Evolutionary conservation across 495 filamentous ascomycete species (phyloP), one percentile per base, ranked within the genome.

Genomic region (Peziza echinospora): DNA sequence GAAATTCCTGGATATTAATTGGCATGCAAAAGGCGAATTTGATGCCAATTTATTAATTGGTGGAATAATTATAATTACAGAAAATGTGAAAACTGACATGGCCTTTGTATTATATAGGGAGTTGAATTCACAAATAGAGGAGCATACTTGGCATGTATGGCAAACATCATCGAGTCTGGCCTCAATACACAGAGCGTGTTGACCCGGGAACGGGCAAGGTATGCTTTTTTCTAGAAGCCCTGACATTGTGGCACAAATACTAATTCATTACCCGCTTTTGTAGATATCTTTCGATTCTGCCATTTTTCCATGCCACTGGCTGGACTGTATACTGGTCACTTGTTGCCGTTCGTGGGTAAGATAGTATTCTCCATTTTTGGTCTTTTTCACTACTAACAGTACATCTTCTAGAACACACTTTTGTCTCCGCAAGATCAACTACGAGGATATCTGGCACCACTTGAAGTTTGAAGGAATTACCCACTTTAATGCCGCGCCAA

Each of bases 401-500:
- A n/a, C n/a, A n/a, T n/a, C n/a, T n/a, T n/a, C n/a, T n/a, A n/a
- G n/a, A 24, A 93, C 87, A 6, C 84, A 97, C 64, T 93, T 91
- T 60, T 93, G 84, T 60, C 69, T 96, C 19, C 73, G 89, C 52
- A 94, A 91, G 65, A 81, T 97, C 47, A 85, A 94, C 63, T 97
- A 97, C 55, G 73, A 80, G 0, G 68, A 84, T 47, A 93, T 97
- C 48, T 97, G 89, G 89, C 65, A 68, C 28, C 60, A 96, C 6
- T 67, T 97, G 21, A 87, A 84, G 55, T 67, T 80, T 28, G 82
- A 93, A 56, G 64, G 70, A 10, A 77, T 96, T 47, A 96, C 84
- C 5, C 89, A 97, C 63, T 96, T 86, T 69, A 87, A 84, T 56
- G 89, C 89, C 5, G 89, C 89, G 5, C 89, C 89, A 11, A 97